Evolutionary conservation across 2,329 filamentous ascomycete genomes (phyloP).

Genomic region (Pseudocercospora musae): DNA sequence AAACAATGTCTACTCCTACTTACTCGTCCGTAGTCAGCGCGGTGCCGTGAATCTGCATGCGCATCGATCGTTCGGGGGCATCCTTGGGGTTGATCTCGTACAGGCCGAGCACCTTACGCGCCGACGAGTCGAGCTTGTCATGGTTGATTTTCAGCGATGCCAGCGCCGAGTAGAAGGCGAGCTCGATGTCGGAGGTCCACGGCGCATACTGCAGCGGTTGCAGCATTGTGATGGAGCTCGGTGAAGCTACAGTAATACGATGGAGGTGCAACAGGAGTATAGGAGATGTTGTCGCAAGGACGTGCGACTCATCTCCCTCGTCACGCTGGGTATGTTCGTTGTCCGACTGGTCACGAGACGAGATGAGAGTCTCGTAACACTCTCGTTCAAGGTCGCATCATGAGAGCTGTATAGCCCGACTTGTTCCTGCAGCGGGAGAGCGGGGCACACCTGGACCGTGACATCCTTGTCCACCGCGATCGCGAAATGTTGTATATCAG

Average conservation of each 20-base stretch:
- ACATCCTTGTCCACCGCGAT: background rate
- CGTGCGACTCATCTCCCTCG: too few species aligned
- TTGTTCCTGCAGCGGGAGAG: background rate
- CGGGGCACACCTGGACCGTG: background rate
- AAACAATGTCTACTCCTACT: constrained; percentile 37
- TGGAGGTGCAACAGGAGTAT: background rate
- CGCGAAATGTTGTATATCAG: too few species aligned
- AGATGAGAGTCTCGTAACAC: too few species aligned
- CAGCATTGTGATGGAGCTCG: constrained; percentile 15
- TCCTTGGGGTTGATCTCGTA: constrained; percentile 79
- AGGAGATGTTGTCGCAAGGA: too few species aligned
- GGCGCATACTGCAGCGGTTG: constrained; percentile 70
- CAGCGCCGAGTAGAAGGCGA: constrained; percentile 92
- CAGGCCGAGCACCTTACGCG: constrained; percentile 77
- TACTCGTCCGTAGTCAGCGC: constrained; percentile 81
- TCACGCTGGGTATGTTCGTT: background rate
- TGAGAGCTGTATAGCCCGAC: background rate
- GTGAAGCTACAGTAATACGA: background rate
- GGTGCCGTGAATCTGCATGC: constrained; percentile 85
- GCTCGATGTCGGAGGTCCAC: constrained; percentile 89
- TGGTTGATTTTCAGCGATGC: constrained; percentile 92
- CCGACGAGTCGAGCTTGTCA: constrained; percentile 94
- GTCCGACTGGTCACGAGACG: background rate
- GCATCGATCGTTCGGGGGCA: constrained; percentile 71
- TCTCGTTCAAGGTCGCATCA: background rate